phyloP scores from a whole-genome alignment of 2,329 filamentous ascomycete species.

The Pseudopithomyces maydicus region DNA sequence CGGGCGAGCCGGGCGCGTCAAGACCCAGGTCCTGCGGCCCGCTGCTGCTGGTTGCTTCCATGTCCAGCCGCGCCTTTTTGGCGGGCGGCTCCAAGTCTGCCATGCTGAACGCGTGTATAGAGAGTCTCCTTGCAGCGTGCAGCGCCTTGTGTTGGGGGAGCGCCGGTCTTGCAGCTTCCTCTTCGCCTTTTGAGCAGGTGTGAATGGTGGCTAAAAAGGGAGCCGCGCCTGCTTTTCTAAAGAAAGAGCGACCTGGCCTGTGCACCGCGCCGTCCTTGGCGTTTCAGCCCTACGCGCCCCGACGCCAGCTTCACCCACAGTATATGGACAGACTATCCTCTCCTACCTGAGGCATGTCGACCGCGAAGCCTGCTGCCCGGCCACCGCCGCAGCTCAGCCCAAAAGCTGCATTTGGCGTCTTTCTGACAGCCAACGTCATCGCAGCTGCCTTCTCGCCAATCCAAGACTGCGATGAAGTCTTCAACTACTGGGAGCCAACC shows the following conservation, averaged over 20 bases:
- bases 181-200: constrained; percentile 30
- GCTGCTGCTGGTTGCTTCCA: constrained; percentile 43
- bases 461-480: constrained; percentile 97
- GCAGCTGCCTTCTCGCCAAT: constrained; percentile 87
- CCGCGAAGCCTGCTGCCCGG: neutral
- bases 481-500: constrained; percentile 98
- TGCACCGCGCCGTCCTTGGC: constrained; percentile 22
- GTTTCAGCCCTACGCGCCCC: constrained; percentile 25
- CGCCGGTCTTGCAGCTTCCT: constrained; percentile 27
- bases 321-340: too few species aligned
- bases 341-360: neutral
- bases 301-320: neutral
- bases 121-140: constrained; percentile 26
- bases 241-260: constrained; percentile 7
- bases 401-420: constrained; percentile 79
- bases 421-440: constrained; percentile 72
- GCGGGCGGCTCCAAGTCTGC: constrained; percentile 46
- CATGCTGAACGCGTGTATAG: constrained; percentile 25
- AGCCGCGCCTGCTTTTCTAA: constrained; percentile 31
- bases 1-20: constrained; percentile 44
- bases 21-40: constrained; percentile 30
- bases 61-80: constrained; percentile 47
- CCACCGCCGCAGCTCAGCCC: constrained; percentile 61
- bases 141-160: constrained; percentile 29
- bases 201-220: constrained; percentile 23